Base-by-base conservation (phyloP, 1,139 yeast species). In the Saccharomyces hybrid region DNA sequence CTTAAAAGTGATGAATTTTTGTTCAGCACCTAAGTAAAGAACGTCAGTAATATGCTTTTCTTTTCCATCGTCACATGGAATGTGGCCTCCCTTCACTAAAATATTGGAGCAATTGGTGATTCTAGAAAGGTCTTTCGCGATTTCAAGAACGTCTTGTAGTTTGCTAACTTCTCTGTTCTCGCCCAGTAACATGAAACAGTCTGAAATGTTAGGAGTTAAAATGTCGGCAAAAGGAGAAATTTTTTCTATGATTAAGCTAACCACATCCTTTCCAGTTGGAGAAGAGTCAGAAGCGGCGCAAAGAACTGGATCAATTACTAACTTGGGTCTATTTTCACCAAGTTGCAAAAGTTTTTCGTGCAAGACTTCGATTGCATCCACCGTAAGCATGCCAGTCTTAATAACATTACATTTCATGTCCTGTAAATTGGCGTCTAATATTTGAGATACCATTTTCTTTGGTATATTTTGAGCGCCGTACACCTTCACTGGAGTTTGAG, bases 241-340 rank as follows among this genome's bases (percentile, higher is more conserved):
- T n/a, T 70, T 68, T 0, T 72, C 69, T 30, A 56, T 60, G 9
- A 84, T 68, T 49, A 80, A 73, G 31, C 68, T 64, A 6, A 70
- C 67, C 62, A 86, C 71, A 0, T 75, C 74, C 27, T 75, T 73
- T 30, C 77, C 78, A 51, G 82, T 77, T 51, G 89, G 73, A 28
- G 73, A 65, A 8, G 82, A 77, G 1, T 96, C 96, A 1, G 90
- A 81, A 0, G 96, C 87, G 16, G 95, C 82, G 3, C 86, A 81
- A 80, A 89, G 78, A 5, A 89, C 96, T 0, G 97, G 96, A 65
- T 89, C 97, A 31, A 88, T 76, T 2, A 89, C 84, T 30, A 84
- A 52, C n/a, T 55, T 61, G 6, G 70, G 72, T 47, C 65, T 63
- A 20, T 61, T 64, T 42, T 66, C 70, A 27, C 77, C 73, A 42